Evolutionary conservation across 2,329 filamentous ascomycete genomes (phyloP).

Genomic region (Epichloe baconii): DNA sequence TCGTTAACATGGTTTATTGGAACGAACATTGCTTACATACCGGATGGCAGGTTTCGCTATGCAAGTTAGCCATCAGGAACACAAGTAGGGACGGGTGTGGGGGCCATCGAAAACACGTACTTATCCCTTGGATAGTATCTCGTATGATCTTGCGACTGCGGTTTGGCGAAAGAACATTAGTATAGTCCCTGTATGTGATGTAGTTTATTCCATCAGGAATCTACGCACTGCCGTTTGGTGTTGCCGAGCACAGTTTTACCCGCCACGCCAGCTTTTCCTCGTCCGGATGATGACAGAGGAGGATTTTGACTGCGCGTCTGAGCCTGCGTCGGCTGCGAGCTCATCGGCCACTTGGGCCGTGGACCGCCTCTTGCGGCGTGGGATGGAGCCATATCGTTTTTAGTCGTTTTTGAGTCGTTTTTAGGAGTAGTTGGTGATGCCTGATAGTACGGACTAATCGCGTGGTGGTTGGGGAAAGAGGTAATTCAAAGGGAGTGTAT

Average conservation of each 20-base stretch:
- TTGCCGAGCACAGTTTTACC: constrained; percentile 4
- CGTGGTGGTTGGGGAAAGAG: neutral
- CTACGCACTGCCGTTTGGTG: neutral
- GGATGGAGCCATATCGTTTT: neutral
- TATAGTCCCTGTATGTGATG: neutral
- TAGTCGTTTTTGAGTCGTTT: no score
- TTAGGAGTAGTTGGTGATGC: no score
- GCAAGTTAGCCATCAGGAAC: constrained; percentile 6
- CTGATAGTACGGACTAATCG: no score
- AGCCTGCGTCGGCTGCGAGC: neutral
- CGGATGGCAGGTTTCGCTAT: constrained; percentile 4
- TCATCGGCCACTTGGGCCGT: neutral
- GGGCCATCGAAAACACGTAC: constrained; percentile 1
- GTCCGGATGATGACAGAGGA: neutral
- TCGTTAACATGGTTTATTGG: neutral
- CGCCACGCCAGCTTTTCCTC: neutral
- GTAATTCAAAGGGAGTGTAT: no score
- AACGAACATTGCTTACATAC: neutral
- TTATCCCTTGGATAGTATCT: constrained; percentile 8
- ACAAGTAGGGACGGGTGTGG: neutral
- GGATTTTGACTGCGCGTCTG: neutral
- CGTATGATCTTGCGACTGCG: constrained; percentile 9
- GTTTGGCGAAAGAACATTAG: neutral
- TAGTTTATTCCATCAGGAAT: neutral
- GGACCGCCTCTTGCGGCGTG: neutral